Conservation (phyloP, 345 rosid species). For the Citrus maxima region DNA sequence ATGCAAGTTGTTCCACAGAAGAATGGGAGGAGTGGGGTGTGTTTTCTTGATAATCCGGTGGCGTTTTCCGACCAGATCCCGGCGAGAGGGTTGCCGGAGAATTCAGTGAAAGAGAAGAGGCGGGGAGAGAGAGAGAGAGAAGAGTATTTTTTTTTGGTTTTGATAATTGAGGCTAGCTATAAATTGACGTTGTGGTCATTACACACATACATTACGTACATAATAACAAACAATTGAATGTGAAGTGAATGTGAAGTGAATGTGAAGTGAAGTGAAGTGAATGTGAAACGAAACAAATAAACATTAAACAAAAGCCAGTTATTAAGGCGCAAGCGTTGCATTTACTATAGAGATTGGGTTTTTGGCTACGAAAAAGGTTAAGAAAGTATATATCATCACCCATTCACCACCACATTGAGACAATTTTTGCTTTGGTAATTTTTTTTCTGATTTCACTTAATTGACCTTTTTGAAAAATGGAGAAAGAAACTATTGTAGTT, state of each 20-base stretch:
- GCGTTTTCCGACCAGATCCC: slow-evolving; percentile 31
- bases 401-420: neutral
- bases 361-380: neutral
- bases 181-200: neutral
- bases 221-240: neutral
- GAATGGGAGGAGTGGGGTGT: neutral
- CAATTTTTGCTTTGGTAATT: neutral
- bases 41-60: slow-evolving; percentile 12
- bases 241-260: slow-evolving; percentile 6
- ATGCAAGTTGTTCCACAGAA: neutral
- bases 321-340: slow-evolving; percentile 36
- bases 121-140: neutral
- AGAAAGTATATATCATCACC: neutral
- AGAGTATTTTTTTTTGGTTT: neutral
- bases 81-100: slow-evolving; percentile 30
- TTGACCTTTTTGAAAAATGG: neutral
- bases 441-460: neutral
- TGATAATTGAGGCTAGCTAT: no score
- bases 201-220: neutral
- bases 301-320: slow-evolving; percentile 14
- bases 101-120: slow-evolving; percentile 1
- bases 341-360: neutral
- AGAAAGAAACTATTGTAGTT: neutral
- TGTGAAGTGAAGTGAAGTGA: no score
- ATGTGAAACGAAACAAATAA: neutral